A percentile compares a stretch with the other conserved stretches of the same genome.
These are phyloP conservation scores for Suillus alpinus DNA, from an alignment of 768 basidiomycete genomes.

Conservation along the genomic window DNA sequence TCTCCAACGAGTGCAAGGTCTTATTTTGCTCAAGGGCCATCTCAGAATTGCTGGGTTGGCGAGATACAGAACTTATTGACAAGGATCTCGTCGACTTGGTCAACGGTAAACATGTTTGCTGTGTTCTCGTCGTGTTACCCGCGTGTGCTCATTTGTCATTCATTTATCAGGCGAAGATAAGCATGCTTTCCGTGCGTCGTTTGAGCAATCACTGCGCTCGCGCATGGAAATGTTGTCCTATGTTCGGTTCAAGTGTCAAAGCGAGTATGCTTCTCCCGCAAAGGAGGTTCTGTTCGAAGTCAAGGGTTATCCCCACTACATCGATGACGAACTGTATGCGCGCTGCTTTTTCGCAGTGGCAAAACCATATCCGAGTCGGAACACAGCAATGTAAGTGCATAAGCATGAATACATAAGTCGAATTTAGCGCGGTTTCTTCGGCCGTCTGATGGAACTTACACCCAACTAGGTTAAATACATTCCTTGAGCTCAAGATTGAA, in stretches of 20 bases:
- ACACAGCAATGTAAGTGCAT: slow-evolving; percentile 57
- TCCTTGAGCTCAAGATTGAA: slow-evolving; percentile 83
- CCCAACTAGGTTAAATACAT: slow-evolving; percentile 56
- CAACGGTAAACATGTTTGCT: slow-evolving; percentile 44
- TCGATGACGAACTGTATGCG: slow-evolving; percentile 35
- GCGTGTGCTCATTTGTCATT: slow-evolving; percentile 11
- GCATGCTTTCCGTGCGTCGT: slow-evolving; percentile 40
- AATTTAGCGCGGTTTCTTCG: slow-evolving; percentile 6
- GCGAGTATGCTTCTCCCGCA: slow-evolving; percentile 25
- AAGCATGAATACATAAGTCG: not conserved
- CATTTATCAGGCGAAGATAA: slow-evolving; percentile 54
- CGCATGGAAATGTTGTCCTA: slow-evolving; percentile 54
- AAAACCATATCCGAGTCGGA: slow-evolving; percentile 74
- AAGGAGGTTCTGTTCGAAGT: slow-evolving; percentile 69
- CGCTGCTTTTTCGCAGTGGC: slow-evolving; percentile 74
- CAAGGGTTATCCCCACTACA: slow-evolving; percentile 59
- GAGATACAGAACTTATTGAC: slow-evolving; percentile 69
- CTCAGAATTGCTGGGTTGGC: slow-evolving; percentile 75
- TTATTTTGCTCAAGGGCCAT: slow-evolving; percentile 70
- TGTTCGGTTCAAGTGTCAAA: slow-evolving; percentile 56
- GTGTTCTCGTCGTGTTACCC: not conserved
- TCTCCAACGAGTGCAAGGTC: slow-evolving; percentile 60
- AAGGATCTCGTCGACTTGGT: slow-evolving; percentile 62
- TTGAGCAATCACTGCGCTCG: slow-evolving; percentile 52
- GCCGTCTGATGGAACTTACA: not conserved